phyloP scores from a whole-genome alignment of 2,329 filamentous ascomycete species.

The Penicillium sp. region DNA sequence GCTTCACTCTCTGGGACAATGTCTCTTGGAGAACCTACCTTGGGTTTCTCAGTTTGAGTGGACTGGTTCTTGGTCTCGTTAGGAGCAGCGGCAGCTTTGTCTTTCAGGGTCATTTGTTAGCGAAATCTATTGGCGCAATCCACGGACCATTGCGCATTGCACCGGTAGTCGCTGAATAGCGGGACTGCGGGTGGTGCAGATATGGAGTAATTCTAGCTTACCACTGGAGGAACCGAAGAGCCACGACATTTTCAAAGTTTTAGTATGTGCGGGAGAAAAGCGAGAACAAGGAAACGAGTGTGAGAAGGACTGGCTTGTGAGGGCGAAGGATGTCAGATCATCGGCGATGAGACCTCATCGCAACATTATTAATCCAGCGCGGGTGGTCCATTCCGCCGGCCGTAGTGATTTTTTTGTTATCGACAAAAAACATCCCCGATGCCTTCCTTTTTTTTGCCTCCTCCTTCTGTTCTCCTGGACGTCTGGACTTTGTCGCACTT shows the following conservation, averaged over 20 bases:
- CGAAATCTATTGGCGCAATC: background rate
- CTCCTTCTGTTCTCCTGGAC: slow-evolving; percentile 9
- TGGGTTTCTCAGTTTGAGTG: slow-evolving; percentile 39
- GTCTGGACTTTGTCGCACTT: slow-evolving; percentile 5
- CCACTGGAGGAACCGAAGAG: slow-evolving; percentile 39
- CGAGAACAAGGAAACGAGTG: background rate
- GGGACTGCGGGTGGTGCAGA: slow-evolving; percentile 1
- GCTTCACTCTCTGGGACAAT: background rate
- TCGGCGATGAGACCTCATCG: slow-evolving; percentile 10
- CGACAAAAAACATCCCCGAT: slow-evolving; percentile 17
- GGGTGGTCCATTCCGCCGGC: slow-evolving; percentile 20
- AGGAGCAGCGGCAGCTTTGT: slow-evolving; percentile 25
- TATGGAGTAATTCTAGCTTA: slow-evolving; percentile 19
- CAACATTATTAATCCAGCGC: slow-evolving; percentile 26
- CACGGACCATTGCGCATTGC: slow-evolving; percentile 14
- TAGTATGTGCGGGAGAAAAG: background rate
- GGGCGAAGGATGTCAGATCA: slow-evolving; percentile 3
- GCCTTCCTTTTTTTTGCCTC: slow-evolving; percentile 14
- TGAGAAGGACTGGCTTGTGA: background rate
- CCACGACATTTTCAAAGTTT: slow-evolving; percentile 34
- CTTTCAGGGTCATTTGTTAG: slow-evolving; percentile 17
- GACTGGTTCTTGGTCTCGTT: slow-evolving; percentile 21
- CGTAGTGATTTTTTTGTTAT: slow-evolving; percentile 26
- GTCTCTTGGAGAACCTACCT: slow-evolving; percentile 29
- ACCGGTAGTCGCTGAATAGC: slow-evolving; percentile 5